A percentile compares a stretch with the other conserved stretches of the same genome.
Evolutionary conservation across 257 asterid species (phyloP).

Genomic region (Scutellaria minor): DNA sequence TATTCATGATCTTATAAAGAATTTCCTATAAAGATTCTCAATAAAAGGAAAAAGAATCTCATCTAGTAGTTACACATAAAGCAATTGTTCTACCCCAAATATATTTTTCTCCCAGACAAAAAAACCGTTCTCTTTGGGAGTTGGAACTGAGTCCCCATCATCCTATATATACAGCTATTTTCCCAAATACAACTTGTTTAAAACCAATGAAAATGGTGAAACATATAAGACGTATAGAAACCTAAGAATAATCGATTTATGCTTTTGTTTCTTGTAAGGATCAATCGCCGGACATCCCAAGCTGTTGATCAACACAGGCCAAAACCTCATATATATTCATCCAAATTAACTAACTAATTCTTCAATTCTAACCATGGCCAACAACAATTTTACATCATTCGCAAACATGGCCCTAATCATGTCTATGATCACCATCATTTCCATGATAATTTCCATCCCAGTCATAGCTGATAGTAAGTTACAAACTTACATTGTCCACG

Average conservation of each 20-base stretch:
- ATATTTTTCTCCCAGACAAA: too few relatives aligned
- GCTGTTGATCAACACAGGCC: constrained; percentile 1
- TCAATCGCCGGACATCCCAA: constrained; percentile 19
- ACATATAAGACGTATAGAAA: too few relatives aligned
- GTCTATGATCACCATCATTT: constrained; percentile 11
- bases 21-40: too few relatives aligned
- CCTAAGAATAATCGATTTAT: background rate
- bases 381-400: constrained; percentile 18
- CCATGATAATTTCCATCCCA: constrained; percentile 18
- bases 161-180: background rate
- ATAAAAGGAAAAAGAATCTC: too few relatives aligned
- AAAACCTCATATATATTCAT: constrained; percentile 17
- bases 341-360: background rate
- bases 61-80: too few relatives aligned
- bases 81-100: too few relatives aligned
- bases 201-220: too few relatives aligned
- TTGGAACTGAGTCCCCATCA: background rate
- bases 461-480: constrained; percentile 30
- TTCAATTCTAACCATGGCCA: constrained; percentile 26
- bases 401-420: constrained; percentile 33
- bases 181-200: background rate
- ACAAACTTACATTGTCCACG: constrained; percentile 50
- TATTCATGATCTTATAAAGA: too few relatives aligned
- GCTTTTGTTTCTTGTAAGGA: constrained; percentile 9
- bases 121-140: background rate